Evolutionary conservation across 208 protist genomes (phyloP), one percentile per base, ranked within the genome.

Genomic region (Crithidia sp.): DNA sequence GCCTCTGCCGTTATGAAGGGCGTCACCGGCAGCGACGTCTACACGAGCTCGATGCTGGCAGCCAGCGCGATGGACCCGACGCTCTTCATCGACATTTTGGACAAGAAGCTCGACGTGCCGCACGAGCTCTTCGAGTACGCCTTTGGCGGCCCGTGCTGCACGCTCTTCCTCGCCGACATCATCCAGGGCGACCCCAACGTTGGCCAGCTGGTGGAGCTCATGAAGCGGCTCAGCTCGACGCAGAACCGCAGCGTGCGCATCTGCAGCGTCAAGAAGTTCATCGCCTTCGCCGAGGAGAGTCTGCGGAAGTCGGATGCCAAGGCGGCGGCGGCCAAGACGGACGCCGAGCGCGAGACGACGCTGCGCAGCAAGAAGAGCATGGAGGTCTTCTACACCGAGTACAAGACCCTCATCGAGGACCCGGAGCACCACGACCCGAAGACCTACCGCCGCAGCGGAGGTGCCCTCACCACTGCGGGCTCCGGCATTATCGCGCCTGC

Each of bases 101-200:
- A 85, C 59, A 81, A 82, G 65, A 82, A 85, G 64, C 56, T 64
- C 10, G 77, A 75, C 58, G 72, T 74, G 9, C 82, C 85, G 40
- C 71, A 84, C 57, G 82, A 83, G 54, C 80, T 92, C 9, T 83
- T 92, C 28, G 80, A 88, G 55, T 88, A 86, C 64, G 84, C 87
- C n/a, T 72, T 92, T 9, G 84, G 87, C 2, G 84, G 84, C 16
- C 80, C 87, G 8, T 92, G 87, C 77, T 78, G 80, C 68, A 92
- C 87, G 4, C 68, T 87, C 19, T 77, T 86, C 52, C 72, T 87
- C 2, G 76, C 79, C n/a, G 75, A 85, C 13, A 37, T 92, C 47
- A 83, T 71, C 39, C 77, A 83, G 67, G 83, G 75, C 13, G 78
- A 86, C 55, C 0, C 56, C 8, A 81, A 82, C 43, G 67, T 83